These are phyloP conservation scores for Salix suchowensis DNA, from an alignment of 345 rosid species.

Conservation along the genomic window DNA sequence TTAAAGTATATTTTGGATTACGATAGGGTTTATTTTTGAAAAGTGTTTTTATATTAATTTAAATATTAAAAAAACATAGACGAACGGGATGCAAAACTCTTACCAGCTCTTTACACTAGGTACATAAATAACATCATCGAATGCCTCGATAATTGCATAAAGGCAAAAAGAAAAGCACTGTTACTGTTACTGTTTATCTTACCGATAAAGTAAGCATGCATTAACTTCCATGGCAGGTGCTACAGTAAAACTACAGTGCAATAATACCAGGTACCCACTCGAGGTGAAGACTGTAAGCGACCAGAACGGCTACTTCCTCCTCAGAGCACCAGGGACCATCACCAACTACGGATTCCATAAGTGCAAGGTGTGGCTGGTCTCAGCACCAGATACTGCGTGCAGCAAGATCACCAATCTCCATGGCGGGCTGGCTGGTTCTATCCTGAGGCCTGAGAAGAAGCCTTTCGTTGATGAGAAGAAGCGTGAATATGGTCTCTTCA, in stretches of 20 bases:
- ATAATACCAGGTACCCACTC: conserved; percentile 41
- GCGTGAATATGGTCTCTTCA: conserved; percentile 41
- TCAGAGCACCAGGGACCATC: conserved; percentile 60
- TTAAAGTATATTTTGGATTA: not conserved
- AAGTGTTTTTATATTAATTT: too few species aligned
- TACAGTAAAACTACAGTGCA: conserved; percentile 62
- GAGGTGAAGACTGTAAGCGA: conserved; percentile 41
- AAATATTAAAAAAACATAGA: too few species aligned
- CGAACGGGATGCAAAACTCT: too few species aligned
- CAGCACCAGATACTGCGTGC: conserved; percentile 46
- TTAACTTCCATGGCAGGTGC: conserved; percentile 42
- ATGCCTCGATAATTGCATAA: not conserved
- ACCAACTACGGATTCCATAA: conserved; percentile 73
- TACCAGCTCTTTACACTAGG: not conserved
- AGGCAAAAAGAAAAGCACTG: not conserved
- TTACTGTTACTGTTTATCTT: too few species aligned
- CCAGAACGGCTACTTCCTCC: conserved; percentile 74
- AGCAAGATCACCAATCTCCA: conserved; percentile 44
- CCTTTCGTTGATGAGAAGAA: conserved; percentile 23
- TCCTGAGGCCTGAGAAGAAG: conserved; percentile 44
- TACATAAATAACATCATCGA: not conserved
- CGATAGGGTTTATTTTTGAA: too few species aligned
- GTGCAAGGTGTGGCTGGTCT: conserved; percentile 52
- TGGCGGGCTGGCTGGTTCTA: conserved; percentile 54
- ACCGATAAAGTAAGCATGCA: not conserved